phyloP scores from a whole-genome alignment of 768 basidiomycete species.

The Boletus edulis region DNA sequence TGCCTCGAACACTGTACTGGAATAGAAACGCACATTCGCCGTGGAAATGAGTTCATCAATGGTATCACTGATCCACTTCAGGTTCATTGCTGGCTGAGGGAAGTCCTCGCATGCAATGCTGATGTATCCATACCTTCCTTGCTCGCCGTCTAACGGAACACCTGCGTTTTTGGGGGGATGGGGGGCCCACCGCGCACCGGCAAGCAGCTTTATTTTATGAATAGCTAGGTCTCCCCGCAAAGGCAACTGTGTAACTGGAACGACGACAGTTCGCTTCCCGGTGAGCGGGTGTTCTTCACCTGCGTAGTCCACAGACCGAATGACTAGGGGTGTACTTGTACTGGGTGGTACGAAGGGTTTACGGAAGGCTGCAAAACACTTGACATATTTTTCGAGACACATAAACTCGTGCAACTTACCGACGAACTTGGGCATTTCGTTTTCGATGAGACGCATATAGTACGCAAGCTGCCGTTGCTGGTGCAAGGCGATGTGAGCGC shows the following conservation, averaged over 20 bases:
- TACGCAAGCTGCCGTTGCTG: conserved; percentile 73
- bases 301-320: conserved; percentile 74
- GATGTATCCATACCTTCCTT: conserved; percentile 72
- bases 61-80: conserved; percentile 91
- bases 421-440: conserved; percentile 84
- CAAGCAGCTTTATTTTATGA: conserved; percentile 86
- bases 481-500: conserved; percentile 69
- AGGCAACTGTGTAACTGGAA: conserved; percentile 71
- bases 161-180: conserved; percentile 72
- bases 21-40: conserved; percentile 69
- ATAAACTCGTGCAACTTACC: conserved; percentile 45
- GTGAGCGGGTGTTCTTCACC: conserved; percentile 74
- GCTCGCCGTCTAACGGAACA: conserved; percentile 38
- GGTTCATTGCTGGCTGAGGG: conserved; percentile 77
- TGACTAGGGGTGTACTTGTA: conserved; percentile 53
- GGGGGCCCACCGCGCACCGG: conserved; percentile 84
- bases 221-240: conserved; percentile 59
- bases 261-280: conserved; percentile 70
- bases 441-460: conserved; percentile 83
- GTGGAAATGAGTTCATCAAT: conserved; percentile 75
- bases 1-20: conserved; percentile 2
- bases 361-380: conserved; percentile 59
- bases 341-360: conserved; percentile 76
- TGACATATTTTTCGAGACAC: conserved; percentile 5
- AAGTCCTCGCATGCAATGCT: conserved; percentile 92